A percentile compares a stretch with the other conserved stretches of the same genome.
These are phyloP conservation scores for Stramenopiles sp. DNA, from an alignment of 352 stramenopile genomes.

Conservation along the genomic window DNA sequence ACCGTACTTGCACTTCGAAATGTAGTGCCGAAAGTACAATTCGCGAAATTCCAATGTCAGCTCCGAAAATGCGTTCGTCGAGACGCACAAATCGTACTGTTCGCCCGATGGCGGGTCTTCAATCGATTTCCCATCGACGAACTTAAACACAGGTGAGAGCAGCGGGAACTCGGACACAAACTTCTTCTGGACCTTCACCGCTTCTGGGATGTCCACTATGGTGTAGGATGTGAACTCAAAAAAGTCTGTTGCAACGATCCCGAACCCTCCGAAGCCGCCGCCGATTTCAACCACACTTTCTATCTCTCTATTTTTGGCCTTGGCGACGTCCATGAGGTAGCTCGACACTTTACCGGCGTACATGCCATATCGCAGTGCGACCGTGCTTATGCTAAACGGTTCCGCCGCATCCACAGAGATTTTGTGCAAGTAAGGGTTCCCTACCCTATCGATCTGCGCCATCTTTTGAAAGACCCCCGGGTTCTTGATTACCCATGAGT, in stretches of 20 bases:
- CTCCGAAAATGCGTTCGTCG: background rate
- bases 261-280: background rate
- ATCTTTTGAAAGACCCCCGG: background rate
- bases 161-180: background rate
- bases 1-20: background rate
- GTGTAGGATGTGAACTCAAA: background rate
- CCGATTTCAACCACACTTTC: background rate
- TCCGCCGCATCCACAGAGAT: background rate
- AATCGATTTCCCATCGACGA: background rate
- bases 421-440: background rate
- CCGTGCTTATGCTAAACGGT: background rate
- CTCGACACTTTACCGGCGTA: background rate
- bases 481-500: background rate
- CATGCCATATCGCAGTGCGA: background rate
- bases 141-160: background rate
- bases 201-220: background rate
- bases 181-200: background rate
- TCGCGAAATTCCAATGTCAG: background rate
- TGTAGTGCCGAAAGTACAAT: background rate
- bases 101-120: background rate
- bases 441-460: background rate
- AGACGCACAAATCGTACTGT: background rate
- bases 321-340: background rate
- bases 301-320: background rate
- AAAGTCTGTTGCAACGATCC: background rate